Evolutionary conservation across 73 alveolate genomes (phyloP).

Genomic region (Paramecium octaurelia): DNA sequence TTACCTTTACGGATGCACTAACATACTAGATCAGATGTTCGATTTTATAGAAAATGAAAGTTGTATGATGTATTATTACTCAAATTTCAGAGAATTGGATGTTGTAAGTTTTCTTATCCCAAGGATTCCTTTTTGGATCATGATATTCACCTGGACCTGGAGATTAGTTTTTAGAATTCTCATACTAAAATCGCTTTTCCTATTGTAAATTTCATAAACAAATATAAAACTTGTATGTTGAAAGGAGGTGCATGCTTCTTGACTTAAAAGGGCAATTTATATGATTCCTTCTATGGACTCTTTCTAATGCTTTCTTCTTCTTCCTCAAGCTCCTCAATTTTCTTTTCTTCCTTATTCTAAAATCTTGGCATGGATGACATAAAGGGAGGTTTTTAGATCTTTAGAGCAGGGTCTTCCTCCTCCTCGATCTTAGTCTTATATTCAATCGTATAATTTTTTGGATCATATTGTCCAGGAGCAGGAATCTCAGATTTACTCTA

Average conservation of each 20-base stretch:
- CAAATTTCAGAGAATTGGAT: constrained; percentile 53
- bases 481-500: neutral
- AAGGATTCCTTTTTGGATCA: constrained; percentile 35
- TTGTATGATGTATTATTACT: neutral
- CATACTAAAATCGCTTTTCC: constrained; percentile 57
- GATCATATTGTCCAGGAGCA: constrained; percentile 35
- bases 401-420: neutral
- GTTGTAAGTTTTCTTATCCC: constrained; percentile 64
- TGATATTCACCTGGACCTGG: constrained; percentile 61
- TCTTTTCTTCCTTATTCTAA: neutral
- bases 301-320: neutral
- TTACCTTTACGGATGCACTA: neutral
- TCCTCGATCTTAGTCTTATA: neutral
- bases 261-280: neutral
- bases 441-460: neutral
- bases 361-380: constrained; percentile 47
- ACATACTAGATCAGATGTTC: neutral
- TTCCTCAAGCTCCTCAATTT: constrained; percentile 8
- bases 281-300: neutral
- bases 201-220: neutral
- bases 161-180: neutral
- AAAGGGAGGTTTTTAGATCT: constrained; percentile 46
- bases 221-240: neutral
- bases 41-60: neutral
- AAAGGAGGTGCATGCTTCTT: constrained; percentile 2